A percentile compares a stretch with the other conserved stretches of the same genome.
These are phyloP conservation scores for Candida stauntonica DNA, from an alignment of 805 yeast genomes.

Conservation along the genomic window DNA sequence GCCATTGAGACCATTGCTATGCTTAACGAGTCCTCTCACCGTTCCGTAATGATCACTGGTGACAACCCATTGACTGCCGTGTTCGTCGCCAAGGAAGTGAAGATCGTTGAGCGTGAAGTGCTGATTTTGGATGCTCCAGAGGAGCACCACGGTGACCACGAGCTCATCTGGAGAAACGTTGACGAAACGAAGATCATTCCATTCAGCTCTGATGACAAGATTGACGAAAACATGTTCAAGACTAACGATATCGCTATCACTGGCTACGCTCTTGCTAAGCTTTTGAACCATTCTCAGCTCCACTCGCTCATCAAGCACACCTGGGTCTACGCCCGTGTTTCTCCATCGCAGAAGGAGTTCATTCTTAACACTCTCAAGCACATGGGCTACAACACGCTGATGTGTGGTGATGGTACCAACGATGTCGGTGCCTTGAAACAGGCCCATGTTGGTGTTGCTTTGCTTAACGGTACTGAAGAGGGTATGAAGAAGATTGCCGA, in stretches of 20 bases:
- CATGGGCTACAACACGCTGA: conserved; percentile 86
- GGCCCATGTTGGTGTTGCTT: conserved; percentile 98
- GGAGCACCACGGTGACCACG: conserved; percentile 52
- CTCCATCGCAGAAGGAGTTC: conserved; percentile 93
- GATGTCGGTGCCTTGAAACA: conserved; percentile 99
- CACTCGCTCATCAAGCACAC: conserved; percentile 75
- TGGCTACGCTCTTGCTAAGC: conserved; percentile 77
- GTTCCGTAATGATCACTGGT: conserved; percentile 97
- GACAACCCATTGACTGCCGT: conserved; percentile 98
- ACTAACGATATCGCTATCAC: conserved; percentile 85
- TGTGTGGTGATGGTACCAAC: conserved; percentile 99
- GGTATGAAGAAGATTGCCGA: conserved; percentile 88
- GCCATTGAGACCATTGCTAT: conserved; percentile 86
- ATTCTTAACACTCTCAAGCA: conserved; percentile 78
- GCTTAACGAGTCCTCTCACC: conserved; percentile 93
- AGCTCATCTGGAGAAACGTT: conserved; percentile 80
- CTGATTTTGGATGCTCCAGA: conserved; percentile 85
- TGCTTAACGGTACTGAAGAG: conserved; percentile 94
- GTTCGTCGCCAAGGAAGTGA: conserved; percentile 93
- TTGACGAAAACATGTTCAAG: conserved; percentile 54
- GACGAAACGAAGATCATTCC: conserved; percentile 71
- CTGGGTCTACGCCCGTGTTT: conserved; percentile 97
- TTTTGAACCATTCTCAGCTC: conserved; percentile 66
- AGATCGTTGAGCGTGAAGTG: conserved; percentile 76
- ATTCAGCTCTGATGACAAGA: conserved; percentile 51